phyloP scores from a whole-genome alignment of 2,329 filamentous ascomycete genomes.

The Colletotrichum abscissum region DNA sequence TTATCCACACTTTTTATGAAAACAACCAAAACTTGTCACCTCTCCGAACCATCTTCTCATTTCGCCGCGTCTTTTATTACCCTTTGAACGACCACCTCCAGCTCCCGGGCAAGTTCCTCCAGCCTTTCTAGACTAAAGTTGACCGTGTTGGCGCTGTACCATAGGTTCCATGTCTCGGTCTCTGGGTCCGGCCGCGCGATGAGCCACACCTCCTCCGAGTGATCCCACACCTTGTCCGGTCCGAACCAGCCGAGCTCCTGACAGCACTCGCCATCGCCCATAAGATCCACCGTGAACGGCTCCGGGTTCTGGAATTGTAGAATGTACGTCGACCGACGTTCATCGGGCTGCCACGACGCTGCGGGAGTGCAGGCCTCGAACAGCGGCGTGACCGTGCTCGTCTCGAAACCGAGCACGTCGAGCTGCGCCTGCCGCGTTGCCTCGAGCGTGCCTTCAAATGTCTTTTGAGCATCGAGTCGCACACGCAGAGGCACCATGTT shows the following conservation, averaged over 20 bases:
- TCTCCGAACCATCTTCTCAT: too few species aligned
- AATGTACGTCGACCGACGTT: neutral
- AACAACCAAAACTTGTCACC: too few species aligned
- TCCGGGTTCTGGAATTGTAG: neutral
- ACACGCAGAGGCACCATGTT: constrained; percentile 55
- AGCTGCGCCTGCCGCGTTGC: neutral
- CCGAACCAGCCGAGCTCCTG: neutral
- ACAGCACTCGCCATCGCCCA: neutral
- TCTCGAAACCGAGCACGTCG: neutral
- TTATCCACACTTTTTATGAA: too few species aligned
- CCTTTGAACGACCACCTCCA: neutral
- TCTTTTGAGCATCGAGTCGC: constrained; percentile 39
- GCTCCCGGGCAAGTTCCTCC: neutral
- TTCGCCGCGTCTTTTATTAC: too few species aligned
- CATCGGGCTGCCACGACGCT: neutral
- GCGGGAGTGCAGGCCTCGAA: neutral
- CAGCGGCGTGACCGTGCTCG: neutral
- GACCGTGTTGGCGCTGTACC: neutral
- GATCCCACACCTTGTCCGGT: neutral
- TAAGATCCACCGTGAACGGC: neutral
- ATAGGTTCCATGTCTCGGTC: neutral
- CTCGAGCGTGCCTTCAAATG: neutral
- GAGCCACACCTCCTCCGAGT: neutral
- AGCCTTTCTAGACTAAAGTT: neutral
- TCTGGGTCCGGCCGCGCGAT: neutral